Base-by-base conservation (phyloP, 2,329 filamentous ascomycete species). In the Diaporthe sp. region DNA sequence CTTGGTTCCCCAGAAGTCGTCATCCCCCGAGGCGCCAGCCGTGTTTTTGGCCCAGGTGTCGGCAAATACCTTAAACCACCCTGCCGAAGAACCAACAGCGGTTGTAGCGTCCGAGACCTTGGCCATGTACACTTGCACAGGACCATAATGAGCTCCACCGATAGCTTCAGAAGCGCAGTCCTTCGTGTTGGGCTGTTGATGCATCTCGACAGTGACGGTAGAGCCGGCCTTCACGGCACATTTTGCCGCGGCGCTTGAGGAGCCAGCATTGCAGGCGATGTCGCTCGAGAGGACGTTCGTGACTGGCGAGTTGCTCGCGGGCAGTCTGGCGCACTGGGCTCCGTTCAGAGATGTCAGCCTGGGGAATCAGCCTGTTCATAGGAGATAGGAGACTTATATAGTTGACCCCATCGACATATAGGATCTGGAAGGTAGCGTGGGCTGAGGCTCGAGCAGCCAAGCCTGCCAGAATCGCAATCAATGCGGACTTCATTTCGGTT, bases 181-280 rank as follows among this genome's bases (percentile, higher is more conserved):
- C 22, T 68, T 68, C 17, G 63, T 68, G 66, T 79, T 79, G 63
- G 80, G 81, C 78, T 86, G 84, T 78, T 86, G 81, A 77, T 91
- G 89, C 87, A 91, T 91, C 81, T 91, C 89, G 27, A 68, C 53
- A 0, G 88, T 89, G 19, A 90, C 85, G 0, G 82, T 87, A 6
- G 82, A 81, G 4, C 88, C 88, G 4, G 87, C 86, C 39, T 81
- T 80, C 39, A 88, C 86, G 27, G 82, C 78, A 78, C 87, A 89
- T 77, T 87, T 86, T 19, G 81, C 82, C 2, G 81, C 73, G 4
- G 84, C 81, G 19, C 81, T 79, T 8, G 74, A 78, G 5, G 79
- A 79, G 37, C 83, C 83, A 22, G 81, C 82, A 73, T 88, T 88
- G 78, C 87, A 89, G 47, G 84, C 81, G 27, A 88, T 81, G 74